Conservation (phyloP, 805 yeast species). For the Candida silvatica region DNA sequence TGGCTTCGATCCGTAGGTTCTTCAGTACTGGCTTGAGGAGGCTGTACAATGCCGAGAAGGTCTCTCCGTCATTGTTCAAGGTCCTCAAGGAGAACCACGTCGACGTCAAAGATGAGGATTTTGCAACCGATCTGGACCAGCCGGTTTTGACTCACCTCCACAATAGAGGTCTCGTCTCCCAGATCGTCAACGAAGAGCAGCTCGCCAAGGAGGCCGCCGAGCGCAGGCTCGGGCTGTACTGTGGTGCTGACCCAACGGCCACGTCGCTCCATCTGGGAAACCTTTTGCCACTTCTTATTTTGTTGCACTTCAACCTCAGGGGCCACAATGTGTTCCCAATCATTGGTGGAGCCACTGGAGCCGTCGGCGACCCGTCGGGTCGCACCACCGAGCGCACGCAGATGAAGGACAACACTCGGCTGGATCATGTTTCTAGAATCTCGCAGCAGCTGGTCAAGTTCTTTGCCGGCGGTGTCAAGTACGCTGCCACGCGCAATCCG, state of each 20-base stretch:
- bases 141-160: conserved; percentile 32
- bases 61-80: conserved; percentile 12
- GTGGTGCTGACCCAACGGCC: conserved; percentile 98
- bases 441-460: conserved; percentile 53
- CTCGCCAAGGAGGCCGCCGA: conserved; percentile 15
- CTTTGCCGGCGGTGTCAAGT: conserved; percentile 50
- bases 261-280: conserved; percentile 85
- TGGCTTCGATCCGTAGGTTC: too few species aligned
- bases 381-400: conserved; percentile 63
- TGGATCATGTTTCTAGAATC: conserved; percentile 50
- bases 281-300: conserved; percentile 74
- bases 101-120: conserved; percentile 14
- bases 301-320: conserved; percentile 73
- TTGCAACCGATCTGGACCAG: conserved; percentile 23
- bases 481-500: conserved; percentile 45
- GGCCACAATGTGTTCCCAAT: conserved; percentile 82
- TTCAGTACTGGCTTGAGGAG: too few species aligned
- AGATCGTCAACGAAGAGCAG: conserved; percentile 27
- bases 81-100: conserved; percentile 15
- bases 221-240: conserved; percentile 53
- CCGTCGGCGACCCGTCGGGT: conserved; percentile 96
- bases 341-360: conserved; percentile 94
- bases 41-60: conserved; percentile 1
- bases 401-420: conserved; percentile 44
- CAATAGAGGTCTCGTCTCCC: conserved; percentile 39